phyloP scores from a whole-genome alignment of 129 eudicot species.

The Ambrosia trifida region DNA sequence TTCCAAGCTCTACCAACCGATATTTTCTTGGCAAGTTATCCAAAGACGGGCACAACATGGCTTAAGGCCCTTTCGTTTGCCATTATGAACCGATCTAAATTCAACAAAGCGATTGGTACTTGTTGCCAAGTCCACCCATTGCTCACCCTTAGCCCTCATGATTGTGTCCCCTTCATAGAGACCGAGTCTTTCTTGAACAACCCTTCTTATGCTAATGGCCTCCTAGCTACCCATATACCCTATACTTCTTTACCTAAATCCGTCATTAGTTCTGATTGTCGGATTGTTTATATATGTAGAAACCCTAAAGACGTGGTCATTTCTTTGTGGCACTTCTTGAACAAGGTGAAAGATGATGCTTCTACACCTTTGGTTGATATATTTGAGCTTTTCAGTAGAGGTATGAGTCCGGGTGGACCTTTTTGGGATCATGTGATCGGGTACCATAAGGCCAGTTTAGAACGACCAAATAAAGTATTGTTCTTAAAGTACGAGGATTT shows the following conservation, averaged over 20 bases:
- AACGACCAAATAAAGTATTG: background rate
- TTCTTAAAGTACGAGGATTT: conserved; percentile 19
- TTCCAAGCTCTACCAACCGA: conserved; percentile 32
- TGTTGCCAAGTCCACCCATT: conserved; percentile 27
- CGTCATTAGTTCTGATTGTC: conserved; percentile 12
- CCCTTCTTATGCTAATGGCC: conserved; percentile 11
- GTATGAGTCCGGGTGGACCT: conserved; percentile 5
- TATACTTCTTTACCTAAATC: conserved; percentile 28
- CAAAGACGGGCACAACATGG: conserved; percentile 48
- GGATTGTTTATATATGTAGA: conserved; percentile 31
- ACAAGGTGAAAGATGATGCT: background rate
- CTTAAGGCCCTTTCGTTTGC: conserved; percentile 40
- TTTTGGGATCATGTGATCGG: conserved; percentile 33
- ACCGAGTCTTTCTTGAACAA: background rate
- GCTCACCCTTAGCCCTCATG: conserved; percentile 34
- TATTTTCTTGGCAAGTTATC: conserved; percentile 30
- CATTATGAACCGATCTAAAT: conserved; percentile 17
- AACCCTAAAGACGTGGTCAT: conserved; percentile 31
- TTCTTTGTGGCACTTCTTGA: conserved; percentile 28
- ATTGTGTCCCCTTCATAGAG: conserved; percentile 38
- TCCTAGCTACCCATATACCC: conserved; percentile 31
- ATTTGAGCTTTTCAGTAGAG: conserved; percentile 19
- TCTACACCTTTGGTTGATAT: conserved; percentile 20
- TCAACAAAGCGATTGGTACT: too few relatives aligned
- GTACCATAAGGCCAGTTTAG: conserved; percentile 28